phyloP scores from a whole-genome alignment of 495 filamentous ascomycete genomes.

The Ramalina intermedia region DNA sequence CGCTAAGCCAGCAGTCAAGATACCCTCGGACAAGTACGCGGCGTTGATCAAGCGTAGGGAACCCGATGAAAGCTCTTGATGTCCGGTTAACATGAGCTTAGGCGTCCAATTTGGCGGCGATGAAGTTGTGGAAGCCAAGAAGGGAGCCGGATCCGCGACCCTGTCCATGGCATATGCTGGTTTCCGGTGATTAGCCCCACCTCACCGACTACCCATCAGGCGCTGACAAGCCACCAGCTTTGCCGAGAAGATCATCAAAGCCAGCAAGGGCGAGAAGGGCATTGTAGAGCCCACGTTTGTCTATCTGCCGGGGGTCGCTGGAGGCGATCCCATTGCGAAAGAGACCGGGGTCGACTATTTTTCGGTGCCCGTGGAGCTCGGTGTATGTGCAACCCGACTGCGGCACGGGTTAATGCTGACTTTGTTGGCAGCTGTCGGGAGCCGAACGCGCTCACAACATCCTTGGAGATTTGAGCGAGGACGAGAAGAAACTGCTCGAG shows the following conservation, averaged over 20 bases:
- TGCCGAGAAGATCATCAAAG: constrained; percentile 84
- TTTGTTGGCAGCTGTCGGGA: constrained; percentile 52
- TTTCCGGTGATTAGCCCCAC: constrained; percentile 50
- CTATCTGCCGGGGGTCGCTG: constrained; percentile 79
- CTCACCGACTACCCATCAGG: background rate
- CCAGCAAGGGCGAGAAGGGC: constrained; percentile 70
- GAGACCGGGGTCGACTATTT: constrained; percentile 82
- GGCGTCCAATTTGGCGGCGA: constrained; percentile 96
- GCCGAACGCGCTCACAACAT: constrained; percentile 71
- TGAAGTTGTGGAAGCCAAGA: constrained; percentile 97
- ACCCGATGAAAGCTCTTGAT: background rate
- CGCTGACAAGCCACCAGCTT: constrained; percentile 44
- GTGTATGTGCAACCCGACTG: constrained; percentile 44
- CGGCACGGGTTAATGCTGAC: constrained; percentile 16
- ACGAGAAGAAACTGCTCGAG: constrained; percentile 78
- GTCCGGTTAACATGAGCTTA: constrained; percentile 16
- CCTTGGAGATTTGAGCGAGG: constrained; percentile 52
- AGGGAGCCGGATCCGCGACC: constrained; percentile 86
- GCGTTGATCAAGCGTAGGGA: constrained; percentile 67
- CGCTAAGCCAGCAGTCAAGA: constrained; percentile 59
- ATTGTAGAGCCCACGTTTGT: constrained; percentile 90
- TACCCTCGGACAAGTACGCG: constrained; percentile 76
- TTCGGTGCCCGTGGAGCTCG: constrained; percentile 87
- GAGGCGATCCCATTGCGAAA: constrained; percentile 72
- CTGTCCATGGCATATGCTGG: constrained; percentile 97